phyloP scores from a whole-genome alignment of 495 filamentous ascomycete genomes.

The Daldinia grandis region DNA sequence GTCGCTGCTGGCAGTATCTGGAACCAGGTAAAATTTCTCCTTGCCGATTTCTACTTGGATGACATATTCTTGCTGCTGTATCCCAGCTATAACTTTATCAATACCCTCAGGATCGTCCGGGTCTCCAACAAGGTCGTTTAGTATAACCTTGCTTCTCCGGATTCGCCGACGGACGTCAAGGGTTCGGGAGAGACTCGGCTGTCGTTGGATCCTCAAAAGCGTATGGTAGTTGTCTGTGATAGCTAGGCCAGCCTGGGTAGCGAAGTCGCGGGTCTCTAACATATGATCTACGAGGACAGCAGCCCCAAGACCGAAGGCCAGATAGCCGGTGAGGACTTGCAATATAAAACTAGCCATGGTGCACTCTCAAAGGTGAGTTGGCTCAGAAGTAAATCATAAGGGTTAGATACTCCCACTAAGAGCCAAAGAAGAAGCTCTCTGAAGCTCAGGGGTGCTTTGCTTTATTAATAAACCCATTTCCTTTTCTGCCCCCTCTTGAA shows the following conservation, averaged over 20 bases:
- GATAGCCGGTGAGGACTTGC: constrained; percentile 8
- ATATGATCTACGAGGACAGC: constrained; percentile 26
- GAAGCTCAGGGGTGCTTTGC: not conserved
- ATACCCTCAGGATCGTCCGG: constrained; percentile 25
- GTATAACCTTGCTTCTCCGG: constrained; percentile 7
- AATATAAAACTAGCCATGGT: constrained; percentile 13
- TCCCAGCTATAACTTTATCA: constrained; percentile 33
- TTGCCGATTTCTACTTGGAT: constrained; percentile 49
- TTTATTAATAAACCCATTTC: constrained; percentile 20
- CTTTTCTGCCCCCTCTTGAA: constrained; percentile 5
- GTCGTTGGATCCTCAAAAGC: constrained; percentile 17
- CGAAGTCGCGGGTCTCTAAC: constrained; percentile 20
- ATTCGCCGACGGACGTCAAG: constrained; percentile 20
- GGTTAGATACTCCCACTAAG: not conserved
- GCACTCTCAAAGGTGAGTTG: not conserved
- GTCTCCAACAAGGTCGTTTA: constrained; percentile 12
- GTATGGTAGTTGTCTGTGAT: constrained; percentile 26
- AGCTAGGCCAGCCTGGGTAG: constrained; percentile 19
- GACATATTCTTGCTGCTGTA: constrained; percentile 45
- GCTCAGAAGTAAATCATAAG: not conserved
- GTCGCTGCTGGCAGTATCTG: constrained; percentile 71
- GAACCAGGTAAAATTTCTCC: constrained; percentile 58
- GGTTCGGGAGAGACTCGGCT: constrained; percentile 10
- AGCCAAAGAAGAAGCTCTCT: not conserved
- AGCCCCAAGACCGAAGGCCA: constrained; percentile 11